A percentile compares a stretch with the other conserved stretches of the same genome.
Conservation (phyloP, 129 eudicot species). For the Cynara cardunculus region DNA sequence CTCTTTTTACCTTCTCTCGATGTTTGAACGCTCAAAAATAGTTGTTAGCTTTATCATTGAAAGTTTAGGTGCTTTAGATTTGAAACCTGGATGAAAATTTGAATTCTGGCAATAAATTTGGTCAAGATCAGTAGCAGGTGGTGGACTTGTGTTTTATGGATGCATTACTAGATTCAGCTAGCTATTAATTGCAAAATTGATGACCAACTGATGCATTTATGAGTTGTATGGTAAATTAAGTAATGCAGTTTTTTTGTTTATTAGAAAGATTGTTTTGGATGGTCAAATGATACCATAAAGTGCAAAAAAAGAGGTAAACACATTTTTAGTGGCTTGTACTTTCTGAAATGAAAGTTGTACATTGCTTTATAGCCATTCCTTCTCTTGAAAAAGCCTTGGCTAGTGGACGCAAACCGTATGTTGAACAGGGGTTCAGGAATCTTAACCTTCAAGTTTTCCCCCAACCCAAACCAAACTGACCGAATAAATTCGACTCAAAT, state of each 20-base stretch:
- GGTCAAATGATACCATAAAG: conserved; percentile 17
- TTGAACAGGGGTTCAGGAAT: neutral
- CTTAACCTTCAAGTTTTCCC: neutral
- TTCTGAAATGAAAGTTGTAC: neutral
- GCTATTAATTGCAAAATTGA: neutral
- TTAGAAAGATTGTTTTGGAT: neutral
- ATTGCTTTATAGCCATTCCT: neutral
- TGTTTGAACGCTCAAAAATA: neutral
- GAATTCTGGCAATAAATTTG: conserved; percentile 11
- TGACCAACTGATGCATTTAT: conserved; percentile 7
- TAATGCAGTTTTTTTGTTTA: neutral
- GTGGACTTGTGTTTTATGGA: neutral
- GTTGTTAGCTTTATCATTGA: neutral
- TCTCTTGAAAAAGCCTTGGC: neutral
- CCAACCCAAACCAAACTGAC: neutral
- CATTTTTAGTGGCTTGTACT: neutral
- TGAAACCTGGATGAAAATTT: neutral
- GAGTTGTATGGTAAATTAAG: conserved; percentile 17
- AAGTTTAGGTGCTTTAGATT: neutral
- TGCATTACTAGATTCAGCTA: conserved; percentile 25
- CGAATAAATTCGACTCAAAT: neutral
- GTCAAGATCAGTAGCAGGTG: conserved; percentile 9
- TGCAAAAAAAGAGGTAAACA: neutral
- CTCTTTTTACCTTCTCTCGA: neutral
- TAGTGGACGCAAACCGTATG: too few species aligned